Percentiles rank a stretch among this genome's conserved stretches.
These are phyloP conservation scores for Penicillium psychrosexuale DNA, from an alignment of 2,329 filamentous ascomycete genomes.

Conservation along the genomic window DNA sequence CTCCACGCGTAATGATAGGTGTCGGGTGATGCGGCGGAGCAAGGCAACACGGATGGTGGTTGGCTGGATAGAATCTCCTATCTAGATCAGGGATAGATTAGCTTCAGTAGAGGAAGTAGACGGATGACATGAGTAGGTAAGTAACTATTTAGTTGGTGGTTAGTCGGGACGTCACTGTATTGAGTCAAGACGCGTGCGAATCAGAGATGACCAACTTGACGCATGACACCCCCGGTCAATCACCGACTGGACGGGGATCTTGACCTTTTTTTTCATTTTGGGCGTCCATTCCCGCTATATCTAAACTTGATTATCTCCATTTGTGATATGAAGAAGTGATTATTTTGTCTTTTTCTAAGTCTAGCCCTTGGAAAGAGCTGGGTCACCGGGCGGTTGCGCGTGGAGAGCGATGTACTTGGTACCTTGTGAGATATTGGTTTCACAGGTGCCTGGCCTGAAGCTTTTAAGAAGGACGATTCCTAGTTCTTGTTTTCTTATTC, in stretches of 20 bases:
- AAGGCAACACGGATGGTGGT: neutral
- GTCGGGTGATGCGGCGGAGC: constrained; percentile 25
- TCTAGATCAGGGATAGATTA: neutral
- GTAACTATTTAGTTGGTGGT: too few relatives aligned
- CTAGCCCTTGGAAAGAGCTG: constrained; percentile 16
- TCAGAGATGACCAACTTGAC: constrained; percentile 18
- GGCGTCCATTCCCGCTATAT: neutral
- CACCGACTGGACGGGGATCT: constrained; percentile 15
- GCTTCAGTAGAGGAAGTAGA: neutral
- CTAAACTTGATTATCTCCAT: constrained; percentile 2
- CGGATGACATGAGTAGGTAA: constrained; percentile 4
- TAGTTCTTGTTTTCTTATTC: neutral
- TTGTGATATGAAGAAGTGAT: constrained; percentile 1
- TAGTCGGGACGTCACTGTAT: constrained; percentile 6
- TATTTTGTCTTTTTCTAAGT: neutral
- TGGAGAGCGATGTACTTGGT: constrained; percentile 12
- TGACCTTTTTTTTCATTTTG: neutral
- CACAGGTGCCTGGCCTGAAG: constrained; percentile 19
- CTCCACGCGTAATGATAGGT: constrained; percentile 20
- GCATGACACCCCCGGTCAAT: constrained; percentile 21
- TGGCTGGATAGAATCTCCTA: neutral
- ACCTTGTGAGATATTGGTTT: constrained; percentile 9
- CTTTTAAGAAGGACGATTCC: neutral
- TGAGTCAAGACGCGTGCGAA: constrained; percentile 18
- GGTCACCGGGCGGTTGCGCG: constrained; percentile 24